These are phyloP conservation scores for Sporothrix euskadiensis DNA, from an alignment of 2,329 filamentous ascomycete genomes.

Conservation along the genomic window DNA sequence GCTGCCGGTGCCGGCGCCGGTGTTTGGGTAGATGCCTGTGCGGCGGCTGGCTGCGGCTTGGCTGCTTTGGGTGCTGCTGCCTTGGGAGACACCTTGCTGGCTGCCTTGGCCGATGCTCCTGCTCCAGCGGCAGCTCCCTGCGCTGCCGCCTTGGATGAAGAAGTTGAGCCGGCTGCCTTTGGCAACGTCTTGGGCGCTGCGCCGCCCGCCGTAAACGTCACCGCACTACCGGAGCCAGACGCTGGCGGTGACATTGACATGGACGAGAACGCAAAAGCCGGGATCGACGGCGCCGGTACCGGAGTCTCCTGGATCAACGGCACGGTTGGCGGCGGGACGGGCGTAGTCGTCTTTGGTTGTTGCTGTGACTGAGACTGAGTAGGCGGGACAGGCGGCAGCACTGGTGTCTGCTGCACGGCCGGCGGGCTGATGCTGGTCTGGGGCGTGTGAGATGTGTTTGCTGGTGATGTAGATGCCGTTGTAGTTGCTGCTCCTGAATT, in stretches of 20 bases:
- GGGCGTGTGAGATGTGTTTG: neutral
- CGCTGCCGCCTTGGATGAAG: neutral
- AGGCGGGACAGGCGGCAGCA: conserved; percentile 14
- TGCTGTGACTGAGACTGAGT: neutral
- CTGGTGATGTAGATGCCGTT: neutral
- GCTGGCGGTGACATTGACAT: neutral
- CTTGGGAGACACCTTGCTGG: neutral
- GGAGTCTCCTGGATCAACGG: conserved; percentile 28
- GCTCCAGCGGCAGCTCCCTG: neutral
- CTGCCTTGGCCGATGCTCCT: neutral
- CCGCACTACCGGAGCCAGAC: neutral
- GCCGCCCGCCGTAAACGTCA: neutral
- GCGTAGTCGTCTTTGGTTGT: conserved; percentile 11
- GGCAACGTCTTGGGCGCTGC: neutral
- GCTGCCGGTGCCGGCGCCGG: neutral
- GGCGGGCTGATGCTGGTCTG: conserved; percentile 2
- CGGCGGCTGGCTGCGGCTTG: conserved; percentile 4
- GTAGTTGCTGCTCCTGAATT: neutral
- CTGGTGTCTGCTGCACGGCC: conserved; percentile 22
- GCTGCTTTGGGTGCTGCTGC: neutral
- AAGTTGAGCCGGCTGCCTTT: neutral
- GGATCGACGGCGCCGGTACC: conserved; percentile 30
- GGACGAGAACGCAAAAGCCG: conserved; percentile 20
- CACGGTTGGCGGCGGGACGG: conserved; percentile 11
- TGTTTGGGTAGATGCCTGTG: neutral